These are phyloP conservation scores for Ramularia endophylla DNA, from an alignment of 2,329 filamentous ascomycete genomes.

Conservation along the genomic window DNA sequence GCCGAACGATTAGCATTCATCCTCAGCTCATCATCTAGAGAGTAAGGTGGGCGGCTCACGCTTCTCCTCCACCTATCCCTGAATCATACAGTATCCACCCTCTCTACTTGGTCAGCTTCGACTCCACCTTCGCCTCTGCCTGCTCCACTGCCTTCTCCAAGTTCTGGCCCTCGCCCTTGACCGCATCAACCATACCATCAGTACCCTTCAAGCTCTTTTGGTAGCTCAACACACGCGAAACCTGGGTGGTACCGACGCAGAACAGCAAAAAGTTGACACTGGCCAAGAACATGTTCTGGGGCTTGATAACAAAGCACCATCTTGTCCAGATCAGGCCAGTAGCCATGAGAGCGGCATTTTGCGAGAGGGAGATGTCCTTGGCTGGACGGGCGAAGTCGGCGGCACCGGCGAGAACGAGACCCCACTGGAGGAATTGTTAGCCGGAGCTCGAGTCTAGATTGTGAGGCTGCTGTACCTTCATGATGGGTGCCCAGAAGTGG, in stretches of 20 bases:
- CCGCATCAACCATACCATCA: constrained; percentile 34
- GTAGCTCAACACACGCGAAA: constrained; percentile 67
- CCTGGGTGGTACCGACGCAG: constrained; percentile 76
- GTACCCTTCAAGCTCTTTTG: constrained; percentile 55
- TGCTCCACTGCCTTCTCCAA: constrained; percentile 33
- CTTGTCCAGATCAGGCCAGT: constrained; percentile 97
- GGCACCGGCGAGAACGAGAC: constrained; percentile 83
- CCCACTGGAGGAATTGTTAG: constrained; percentile 62
- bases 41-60: too few relatives aligned
- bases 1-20: too few relatives aligned
- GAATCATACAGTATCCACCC: not conserved
- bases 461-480: constrained; percentile 56
- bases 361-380: constrained; percentile 85
- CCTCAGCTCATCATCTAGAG: too few relatives aligned
- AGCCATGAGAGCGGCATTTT: constrained; percentile 83
- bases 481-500: constrained; percentile 97
- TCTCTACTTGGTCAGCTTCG: constrained; percentile 6
- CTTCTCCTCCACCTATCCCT: too few relatives aligned
- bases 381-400: constrained; percentile 87
- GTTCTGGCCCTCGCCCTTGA: constrained; percentile 26
- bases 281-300: constrained; percentile 85
- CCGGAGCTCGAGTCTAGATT: too few relatives aligned
- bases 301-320: constrained; percentile 97
- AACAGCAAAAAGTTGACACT: constrained; percentile 98
- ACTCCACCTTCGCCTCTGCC: constrained; percentile 30